A percentile compares a stretch with the other conserved stretches of the same genome.
These are phyloP conservation scores for Apiotrichum sp. DNA, from an alignment of 1,284 basidiomycete genomes.

Conservation along the genomic window DNA sequence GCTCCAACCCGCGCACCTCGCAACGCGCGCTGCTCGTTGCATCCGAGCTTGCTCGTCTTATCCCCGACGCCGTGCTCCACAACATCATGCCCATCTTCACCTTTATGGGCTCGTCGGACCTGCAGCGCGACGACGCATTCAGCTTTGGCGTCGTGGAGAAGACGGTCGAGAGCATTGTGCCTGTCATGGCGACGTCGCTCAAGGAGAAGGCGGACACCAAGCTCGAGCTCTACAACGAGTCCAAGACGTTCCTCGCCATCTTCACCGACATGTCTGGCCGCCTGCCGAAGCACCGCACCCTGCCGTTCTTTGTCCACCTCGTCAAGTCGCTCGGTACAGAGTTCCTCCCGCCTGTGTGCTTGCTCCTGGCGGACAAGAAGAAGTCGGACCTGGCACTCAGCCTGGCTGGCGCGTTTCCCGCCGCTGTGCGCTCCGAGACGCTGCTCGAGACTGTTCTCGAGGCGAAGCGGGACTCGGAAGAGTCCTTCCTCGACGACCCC, in stretches of 20 bases:
- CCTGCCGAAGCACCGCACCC: conserved; percentile 46
- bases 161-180: conserved; percentile 88
- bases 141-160: conserved; percentile 93
- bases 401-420: conserved; percentile 55
- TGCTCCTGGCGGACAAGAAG: conserved; percentile 81
- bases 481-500: conserved; percentile 17
- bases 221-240: conserved; percentile 58
- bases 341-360: conserved; percentile 75
- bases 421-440: conserved; percentile 55
- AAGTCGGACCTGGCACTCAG: conserved; percentile 62
- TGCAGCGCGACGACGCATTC: conserved; percentile 93
- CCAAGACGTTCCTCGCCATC: conserved; percentile 43
- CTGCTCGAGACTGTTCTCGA: conserved; percentile 64
- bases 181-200: conserved; percentile 79
- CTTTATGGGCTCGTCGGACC: conserved; percentile 94
- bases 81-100: conserved; percentile 99
- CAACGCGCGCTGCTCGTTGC: conserved; percentile 89
- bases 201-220: conserved; percentile 52
- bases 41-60: conserved; percentile 72
- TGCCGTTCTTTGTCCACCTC: conserved; percentile 79
- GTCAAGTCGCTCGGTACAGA: conserved; percentile 77
- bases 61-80: conserved; percentile 84
- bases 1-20: conserved; percentile 88
- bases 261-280: conserved; percentile 48
- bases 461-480: conserved; percentile 55